Conservation (phyloP, 257 asterid species). For the Solanum ahanhuiri region DNA sequence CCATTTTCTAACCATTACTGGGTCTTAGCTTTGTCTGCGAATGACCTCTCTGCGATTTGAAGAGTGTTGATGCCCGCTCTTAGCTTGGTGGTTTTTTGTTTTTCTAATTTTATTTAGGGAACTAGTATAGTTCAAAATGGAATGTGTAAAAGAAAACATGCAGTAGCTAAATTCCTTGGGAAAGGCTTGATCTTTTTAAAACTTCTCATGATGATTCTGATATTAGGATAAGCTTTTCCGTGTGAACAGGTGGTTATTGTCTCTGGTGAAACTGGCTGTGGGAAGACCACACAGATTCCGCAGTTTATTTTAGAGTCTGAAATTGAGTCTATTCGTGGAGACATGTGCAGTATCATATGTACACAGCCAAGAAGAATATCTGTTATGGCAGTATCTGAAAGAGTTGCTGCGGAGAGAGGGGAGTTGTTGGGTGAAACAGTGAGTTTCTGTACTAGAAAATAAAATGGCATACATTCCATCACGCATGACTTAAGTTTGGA, state of each 20-base stretch:
- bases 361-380: slow-evolving; percentile 94
- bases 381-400: slow-evolving; percentile 91
- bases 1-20: neutral
- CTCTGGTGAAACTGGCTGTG: slow-evolving; percentile 99
- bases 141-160: neutral
- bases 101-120: neutral
- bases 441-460: slow-evolving; percentile 18
- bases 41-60: neutral
- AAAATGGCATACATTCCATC: neutral
- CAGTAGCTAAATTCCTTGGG: neutral
- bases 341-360: slow-evolving; percentile 70
- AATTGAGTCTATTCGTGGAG: slow-evolving; percentile 57
- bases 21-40: neutral
- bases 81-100: neutral
- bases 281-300: slow-evolving; percentile 96
- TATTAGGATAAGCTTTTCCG: slow-evolving; percentile 6
- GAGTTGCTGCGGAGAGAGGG: slow-evolving; percentile 92
- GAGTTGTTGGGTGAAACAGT: slow-evolving; percentile 90
- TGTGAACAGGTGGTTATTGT: slow-evolving; percentile 70
- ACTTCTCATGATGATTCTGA: neutral
- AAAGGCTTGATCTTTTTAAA: neutral
- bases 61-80: neutral
- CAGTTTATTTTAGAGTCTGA: slow-evolving; percentile 87
- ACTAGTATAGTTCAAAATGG: neutral
- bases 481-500: neutral